Percentiles rank a stretch among this genome's conserved stretches.
Conservation (phyloP, 2,329 filamentous ascomycete genomes). For the Stachybotrys echinatus region DNA sequence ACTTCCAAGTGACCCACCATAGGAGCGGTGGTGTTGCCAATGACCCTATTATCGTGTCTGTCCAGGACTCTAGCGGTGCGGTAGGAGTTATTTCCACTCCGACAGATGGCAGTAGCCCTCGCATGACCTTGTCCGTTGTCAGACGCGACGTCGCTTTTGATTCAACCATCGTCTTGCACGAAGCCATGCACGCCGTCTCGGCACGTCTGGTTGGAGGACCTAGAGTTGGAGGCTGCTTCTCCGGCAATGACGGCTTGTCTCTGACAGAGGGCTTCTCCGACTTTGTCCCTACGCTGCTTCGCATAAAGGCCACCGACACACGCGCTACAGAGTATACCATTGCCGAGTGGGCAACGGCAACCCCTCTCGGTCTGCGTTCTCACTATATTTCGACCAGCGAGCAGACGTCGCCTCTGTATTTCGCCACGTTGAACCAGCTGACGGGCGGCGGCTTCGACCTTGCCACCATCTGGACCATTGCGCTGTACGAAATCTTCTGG, state of each 20-base stretch:
- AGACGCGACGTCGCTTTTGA: conserved; percentile 44
- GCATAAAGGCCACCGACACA: not conserved
- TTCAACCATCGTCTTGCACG: conserved; percentile 49
- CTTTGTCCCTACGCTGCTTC: conserved; percentile 26
- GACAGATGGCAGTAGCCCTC: conserved; percentile 36
- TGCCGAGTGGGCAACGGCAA: conserved; percentile 35
- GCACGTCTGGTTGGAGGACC: no score
- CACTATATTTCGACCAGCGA: conserved; percentile 41
- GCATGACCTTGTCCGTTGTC: conserved; percentile 46
- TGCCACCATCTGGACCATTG: conserved; percentile 39
- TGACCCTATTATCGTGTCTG: conserved; percentile 45
- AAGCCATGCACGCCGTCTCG: no score
- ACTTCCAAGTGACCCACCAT: conserved; percentile 49
- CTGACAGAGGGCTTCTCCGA: conserved; percentile 11
- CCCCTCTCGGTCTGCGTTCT: conserved; percentile 32
- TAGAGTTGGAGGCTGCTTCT: no score
- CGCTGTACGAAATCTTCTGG: conserved; percentile 47
- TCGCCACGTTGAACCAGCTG: conserved; percentile 24
- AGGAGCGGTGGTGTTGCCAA: conserved; percentile 38
- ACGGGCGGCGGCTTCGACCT: conserved; percentile 3
- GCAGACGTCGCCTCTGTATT: conserved; percentile 38
- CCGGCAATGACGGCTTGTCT: no score
- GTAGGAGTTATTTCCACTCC: conserved; percentile 39
- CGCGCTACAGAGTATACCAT: not conserved
- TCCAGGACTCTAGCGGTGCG: conserved; percentile 34